Base-by-base conservation (phyloP, 495 filamentous ascomycete species). In the Cercophora scortea region DNA sequence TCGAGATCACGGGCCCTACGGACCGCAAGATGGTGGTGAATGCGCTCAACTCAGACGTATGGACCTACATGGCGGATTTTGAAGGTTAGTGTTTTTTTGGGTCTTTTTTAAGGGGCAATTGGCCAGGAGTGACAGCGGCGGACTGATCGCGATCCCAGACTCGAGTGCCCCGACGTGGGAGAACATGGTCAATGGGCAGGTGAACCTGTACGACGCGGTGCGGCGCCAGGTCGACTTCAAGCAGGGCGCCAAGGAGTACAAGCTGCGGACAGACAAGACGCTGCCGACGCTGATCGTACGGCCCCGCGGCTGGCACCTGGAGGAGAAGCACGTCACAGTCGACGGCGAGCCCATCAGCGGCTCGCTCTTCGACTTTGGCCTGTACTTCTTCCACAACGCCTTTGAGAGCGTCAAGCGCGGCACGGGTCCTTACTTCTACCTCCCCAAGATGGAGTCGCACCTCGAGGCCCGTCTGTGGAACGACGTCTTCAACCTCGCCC, bases 11-110 rank as follows among this genome's bases (percentile, higher is more conserved):
- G 12, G 93, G 93, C 1, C 93, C 93, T 0, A 97, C 93, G 4
- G 93, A 97, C 71, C 80, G 94, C 54, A 99, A 97, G 82, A 99
- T 99, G 93, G 90, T 99, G 39, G 89, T 99, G 51, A 99, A 99
- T 71, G 93, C 93, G 6, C 63, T 99, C 67, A 99, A 99, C 71
- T 85, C 92, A 38, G 82, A 97, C 64, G 94, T 97, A 16, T 99
- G 89, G 89, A 97, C 93, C 32, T 99, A 99, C 68, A 99, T 99
- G 93, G 94, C 93, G 32, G 93, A 99, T 75, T 93, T 99, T 52
- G 93, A 99, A 74, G 90, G 90, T 90, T 67, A 46, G 73, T 48
- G 13, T 17, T 32, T 47, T 15, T 16, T 43, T 41, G n/a, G n/a
- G n/a, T n/a, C n/a, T n/a, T n/a, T n/a, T n/a, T n/a, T n/a, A n/a